These are phyloP conservation scores for Immersiella caudata DNA, from an alignment of 495 filamentous ascomycete genomes.

Conservation along the genomic window DNA sequence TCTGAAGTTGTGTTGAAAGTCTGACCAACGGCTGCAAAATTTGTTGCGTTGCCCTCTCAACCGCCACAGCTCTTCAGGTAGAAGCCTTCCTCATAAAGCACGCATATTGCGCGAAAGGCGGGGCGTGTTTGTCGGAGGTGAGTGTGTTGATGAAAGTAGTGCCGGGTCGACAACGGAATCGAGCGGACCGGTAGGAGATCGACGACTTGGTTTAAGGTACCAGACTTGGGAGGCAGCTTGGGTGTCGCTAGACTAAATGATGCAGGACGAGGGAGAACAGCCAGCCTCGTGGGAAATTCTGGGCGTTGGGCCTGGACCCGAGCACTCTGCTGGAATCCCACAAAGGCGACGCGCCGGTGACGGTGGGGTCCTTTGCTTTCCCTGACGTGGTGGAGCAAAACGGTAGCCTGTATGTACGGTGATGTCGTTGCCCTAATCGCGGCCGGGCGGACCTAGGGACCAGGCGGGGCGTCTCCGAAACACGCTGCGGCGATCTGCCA, in stretches of 20 bases:
- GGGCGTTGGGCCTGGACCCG: not conserved
- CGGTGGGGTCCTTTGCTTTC: not conserved
- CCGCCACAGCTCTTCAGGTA: not conserved
- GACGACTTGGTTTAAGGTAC: not conserved
- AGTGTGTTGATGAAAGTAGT: not conserved
- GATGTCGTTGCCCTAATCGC: conserved; percentile 44
- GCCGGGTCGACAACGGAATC: too few relatives aligned
- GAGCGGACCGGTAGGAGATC: too few relatives aligned
- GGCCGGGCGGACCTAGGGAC: not conserved
- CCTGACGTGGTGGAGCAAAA: not conserved
- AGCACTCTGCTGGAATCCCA: not conserved
- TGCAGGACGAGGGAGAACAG: not conserved
- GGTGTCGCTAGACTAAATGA: not conserved
- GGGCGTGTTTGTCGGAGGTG: not conserved
- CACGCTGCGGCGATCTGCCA: not conserved
- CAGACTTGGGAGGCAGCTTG: not conserved
- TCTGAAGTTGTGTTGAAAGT: not conserved
- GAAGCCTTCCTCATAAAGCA: not conserved
- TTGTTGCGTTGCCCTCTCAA: not conserved
- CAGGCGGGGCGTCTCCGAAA: not conserved
- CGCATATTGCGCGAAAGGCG: not conserved
- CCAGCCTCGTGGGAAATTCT: not conserved
- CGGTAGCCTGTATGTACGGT: conserved; percentile 12
- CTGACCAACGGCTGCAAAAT: not conserved
- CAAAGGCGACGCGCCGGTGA: not conserved